These are phyloP conservation scores for Piromyces finnis DNA, from an alignment of 192 early-diverging fungal species.

Conservation along the genomic window DNA sequence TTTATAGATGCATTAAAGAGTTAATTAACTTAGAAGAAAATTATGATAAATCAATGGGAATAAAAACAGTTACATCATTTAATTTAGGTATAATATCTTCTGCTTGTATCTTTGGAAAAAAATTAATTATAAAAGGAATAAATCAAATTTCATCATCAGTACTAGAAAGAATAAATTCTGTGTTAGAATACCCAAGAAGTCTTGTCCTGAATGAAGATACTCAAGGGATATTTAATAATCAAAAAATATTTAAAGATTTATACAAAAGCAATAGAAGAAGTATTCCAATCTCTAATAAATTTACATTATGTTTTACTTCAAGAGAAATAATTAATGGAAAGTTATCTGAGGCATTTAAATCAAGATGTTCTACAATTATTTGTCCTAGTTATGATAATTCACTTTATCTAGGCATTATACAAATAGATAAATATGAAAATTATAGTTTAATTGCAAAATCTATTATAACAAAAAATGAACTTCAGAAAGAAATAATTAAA, in stretches of 20 bases:
- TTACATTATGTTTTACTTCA: not conserved
- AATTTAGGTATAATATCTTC: not conserved
- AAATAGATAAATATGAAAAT: not conserved
- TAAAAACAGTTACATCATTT: not conserved
- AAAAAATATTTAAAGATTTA: not conserved
- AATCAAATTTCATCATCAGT: not conserved
- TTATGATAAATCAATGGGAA: not conserved
- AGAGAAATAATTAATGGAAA: not conserved
- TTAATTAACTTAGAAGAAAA: not conserved
- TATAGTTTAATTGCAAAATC: not conserved
- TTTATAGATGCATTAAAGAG: not conserved
- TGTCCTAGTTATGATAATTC: not conserved
- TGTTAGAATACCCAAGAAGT: not conserved
- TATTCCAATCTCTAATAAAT: not conserved
- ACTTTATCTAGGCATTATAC: not conserved
- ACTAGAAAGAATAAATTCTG: not conserved
- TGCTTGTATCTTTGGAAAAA: not conserved
- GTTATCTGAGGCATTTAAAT: not conserved
- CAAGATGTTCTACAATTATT: not conserved
- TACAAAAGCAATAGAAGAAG: not conserved
- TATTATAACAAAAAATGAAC: not conserved
- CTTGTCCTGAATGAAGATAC: not conserved
- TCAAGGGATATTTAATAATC: not conserved
- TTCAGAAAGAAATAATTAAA: not conserved
- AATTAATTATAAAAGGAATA: not conserved